A percentile compares a stretch with the other conserved stretches of the same genome.
phyloP scores from a whole-genome alignment of 1,139 yeast species.

The Saccharomyces hybrid region DNA sequence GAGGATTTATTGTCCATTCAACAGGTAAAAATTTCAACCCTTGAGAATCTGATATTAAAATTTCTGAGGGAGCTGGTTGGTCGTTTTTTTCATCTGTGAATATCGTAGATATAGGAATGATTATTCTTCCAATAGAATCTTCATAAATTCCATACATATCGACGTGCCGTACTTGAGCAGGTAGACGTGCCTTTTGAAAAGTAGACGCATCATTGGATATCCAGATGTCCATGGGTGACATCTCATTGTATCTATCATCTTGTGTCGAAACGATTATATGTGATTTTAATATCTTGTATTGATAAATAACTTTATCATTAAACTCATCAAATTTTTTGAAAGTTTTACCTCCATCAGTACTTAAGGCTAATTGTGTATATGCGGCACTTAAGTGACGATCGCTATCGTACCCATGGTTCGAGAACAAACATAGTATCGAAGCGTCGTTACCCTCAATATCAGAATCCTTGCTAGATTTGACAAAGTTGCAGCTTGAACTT shows the following conservation, averaged over 20 bases:
- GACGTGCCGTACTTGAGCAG: slow-evolving; percentile 19
- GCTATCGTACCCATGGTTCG: background rate
- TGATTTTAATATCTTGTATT: slow-evolving; percentile 13
- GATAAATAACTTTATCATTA: slow-evolving; percentile 12
- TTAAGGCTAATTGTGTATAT: background rate
- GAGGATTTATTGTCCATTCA: slow-evolving; percentile 8
- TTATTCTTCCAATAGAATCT: slow-evolving; percentile 20
- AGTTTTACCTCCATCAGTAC: background rate
- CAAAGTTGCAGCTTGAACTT: slow-evolving; percentile 12
- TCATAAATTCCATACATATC: slow-evolving; percentile 3
- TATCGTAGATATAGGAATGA: slow-evolving; percentile 12
- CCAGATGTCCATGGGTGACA: slow-evolving; percentile 22
- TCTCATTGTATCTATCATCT: slow-evolving; percentile 21
- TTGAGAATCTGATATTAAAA: slow-evolving; percentile 25
- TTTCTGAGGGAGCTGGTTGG: slow-evolving; percentile 7
- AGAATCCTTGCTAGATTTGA: slow-evolving; percentile 9
- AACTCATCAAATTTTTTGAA: slow-evolving; percentile 7
- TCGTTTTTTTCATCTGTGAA: slow-evolving; percentile 1
- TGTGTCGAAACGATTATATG: slow-evolving; percentile 19
- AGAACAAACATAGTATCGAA: slow-evolving; percentile 8
- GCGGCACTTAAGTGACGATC: background rate
- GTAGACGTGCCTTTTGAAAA: slow-evolving; percentile 22
- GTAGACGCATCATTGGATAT: slow-evolving; percentile 21
- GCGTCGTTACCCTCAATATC: slow-evolving; percentile 9
- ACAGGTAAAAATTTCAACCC: slow-evolving; percentile 23